phyloP scores from a whole-genome alignment of 2,329 filamentous ascomycete species.

The Dothiorella sarmentorum region DNA sequence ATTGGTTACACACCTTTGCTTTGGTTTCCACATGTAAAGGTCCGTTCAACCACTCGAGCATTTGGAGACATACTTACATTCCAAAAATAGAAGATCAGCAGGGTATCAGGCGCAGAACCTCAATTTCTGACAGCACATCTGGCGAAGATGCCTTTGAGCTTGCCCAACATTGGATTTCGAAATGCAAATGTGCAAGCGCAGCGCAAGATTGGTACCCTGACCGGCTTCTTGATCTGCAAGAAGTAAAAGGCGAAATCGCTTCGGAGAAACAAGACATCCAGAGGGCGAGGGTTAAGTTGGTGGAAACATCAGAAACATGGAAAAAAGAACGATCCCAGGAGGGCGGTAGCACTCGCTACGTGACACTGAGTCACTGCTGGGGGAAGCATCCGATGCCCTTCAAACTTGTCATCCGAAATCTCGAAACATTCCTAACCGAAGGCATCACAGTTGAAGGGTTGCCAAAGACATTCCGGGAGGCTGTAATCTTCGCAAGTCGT shows the following conservation, averaged over 20 bases:
- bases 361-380: conserved; percentile 21
- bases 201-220: neutral
- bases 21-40: too few relatives aligned
- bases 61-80: neutral
- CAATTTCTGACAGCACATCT: neutral
- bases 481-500: conserved; percentile 15
- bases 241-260: neutral
- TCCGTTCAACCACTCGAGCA: too few relatives aligned
- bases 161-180: conserved; percentile 20
- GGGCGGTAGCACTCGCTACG: neutral
- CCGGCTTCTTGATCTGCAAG: neutral
- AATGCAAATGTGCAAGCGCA: conserved; percentile 19
- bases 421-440: conserved; percentile 5
- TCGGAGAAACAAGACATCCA: neutral
- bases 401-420: conserved; percentile 3
- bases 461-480: conserved; percentile 22
- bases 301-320: conserved; percentile 7
- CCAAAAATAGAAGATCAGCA: neutral
- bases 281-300: neutral
- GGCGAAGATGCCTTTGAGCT: conserved; percentile 16
- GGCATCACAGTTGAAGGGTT: conserved; percentile 15
- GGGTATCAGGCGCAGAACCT: neutral
- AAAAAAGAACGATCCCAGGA: neutral
- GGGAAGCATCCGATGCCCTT: conserved; percentile 6
- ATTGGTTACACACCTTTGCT: neutral